A percentile compares a stretch with the other conserved stretches of the same genome.
Evolutionary conservation across 2,329 filamentous ascomycete genomes (phyloP).

Genomic region (Neonectria neomacrospora): DNA sequence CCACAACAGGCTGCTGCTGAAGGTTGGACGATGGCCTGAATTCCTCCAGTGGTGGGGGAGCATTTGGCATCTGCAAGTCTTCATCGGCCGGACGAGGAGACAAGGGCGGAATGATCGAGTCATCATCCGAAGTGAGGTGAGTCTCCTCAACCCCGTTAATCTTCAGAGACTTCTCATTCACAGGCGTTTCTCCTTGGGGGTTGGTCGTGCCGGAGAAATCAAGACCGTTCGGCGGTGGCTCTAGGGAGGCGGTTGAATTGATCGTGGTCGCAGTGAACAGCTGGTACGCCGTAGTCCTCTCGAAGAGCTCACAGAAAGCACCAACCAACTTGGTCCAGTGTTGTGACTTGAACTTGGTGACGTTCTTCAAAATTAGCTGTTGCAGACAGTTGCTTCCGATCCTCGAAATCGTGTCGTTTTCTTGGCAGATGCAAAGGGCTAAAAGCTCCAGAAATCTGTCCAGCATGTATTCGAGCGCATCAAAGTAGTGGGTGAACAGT

Average conservation of each 20-base stretch:
- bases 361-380: slow-evolving; percentile 95
- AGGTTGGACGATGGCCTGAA: slow-evolving; percentile 81
- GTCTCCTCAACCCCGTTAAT: slow-evolving; percentile 66
- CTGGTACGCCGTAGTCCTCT: slow-evolving; percentile 92
- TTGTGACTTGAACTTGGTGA: slow-evolving; percentile 84
- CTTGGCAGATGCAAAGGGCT: slow-evolving; percentile 96
- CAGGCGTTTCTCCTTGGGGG: slow-evolving; percentile 51
- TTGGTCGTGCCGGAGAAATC: slow-evolving; percentile 61
- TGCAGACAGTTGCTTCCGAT: slow-evolving; percentile 99
- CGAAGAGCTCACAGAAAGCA: slow-evolving; percentile 95
- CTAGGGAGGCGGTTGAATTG: slow-evolving; percentile 62
- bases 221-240: slow-evolving; percentile 63
- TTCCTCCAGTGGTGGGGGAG: slow-evolving; percentile 74
- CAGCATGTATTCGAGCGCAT: slow-evolving; percentile 95
- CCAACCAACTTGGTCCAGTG: slow-evolving; percentile 97
- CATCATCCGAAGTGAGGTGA: slow-evolving; percentile 44
- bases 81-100: slow-evolving; percentile 49
- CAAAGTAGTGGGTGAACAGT: slow-evolving; percentile 98
- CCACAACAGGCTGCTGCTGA: slow-evolving; percentile 89
- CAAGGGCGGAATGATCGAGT: slow-evolving; percentile 47
- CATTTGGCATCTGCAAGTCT: slow-evolving; percentile 47
- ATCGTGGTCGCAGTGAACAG: slow-evolving; percentile 85
- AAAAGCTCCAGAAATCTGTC: slow-evolving; percentile 96
- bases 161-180: slow-evolving; percentile 68
- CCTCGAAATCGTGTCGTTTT: slow-evolving; percentile 97